A percentile compares a stretch with the other conserved stretches of the same genome.
phyloP scores from a whole-genome alignment of 352 stramenopile species.

The Phytophthora citrophthora region DNA sequence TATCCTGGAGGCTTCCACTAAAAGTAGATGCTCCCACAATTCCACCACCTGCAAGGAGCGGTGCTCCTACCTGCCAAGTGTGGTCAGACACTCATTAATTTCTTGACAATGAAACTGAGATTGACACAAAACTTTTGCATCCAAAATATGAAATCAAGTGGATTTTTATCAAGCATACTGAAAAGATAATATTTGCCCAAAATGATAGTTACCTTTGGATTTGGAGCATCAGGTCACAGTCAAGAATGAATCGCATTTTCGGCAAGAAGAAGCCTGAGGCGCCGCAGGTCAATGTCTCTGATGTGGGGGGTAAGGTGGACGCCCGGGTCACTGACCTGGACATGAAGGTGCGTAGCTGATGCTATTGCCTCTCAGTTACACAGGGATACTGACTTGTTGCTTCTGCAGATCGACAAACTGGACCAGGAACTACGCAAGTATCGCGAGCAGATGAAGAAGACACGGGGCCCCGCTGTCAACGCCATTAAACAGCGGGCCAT shows the following conservation, averaged over 20 bases:
- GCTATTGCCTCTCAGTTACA: background rate
- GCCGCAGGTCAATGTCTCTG: conserved; percentile 75
- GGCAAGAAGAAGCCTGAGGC: conserved; percentile 82
- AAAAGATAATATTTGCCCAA: background rate
- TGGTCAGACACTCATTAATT: conserved; percentile 17
- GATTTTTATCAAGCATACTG: background rate
- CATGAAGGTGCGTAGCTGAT: conserved; percentile 60
- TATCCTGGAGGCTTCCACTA: too few relatives aligned
- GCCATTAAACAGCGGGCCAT: conserved; percentile 85
- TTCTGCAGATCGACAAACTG: conserved; percentile 72
- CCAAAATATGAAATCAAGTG: background rate
- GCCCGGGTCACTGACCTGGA: conserved; percentile 78
- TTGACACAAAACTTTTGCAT: too few relatives aligned
- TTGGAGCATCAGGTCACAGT: background rate
- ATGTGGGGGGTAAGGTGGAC: conserved; percentile 81
- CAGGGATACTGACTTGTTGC: conserved; percentile 2
- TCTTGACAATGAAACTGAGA: too few relatives aligned
- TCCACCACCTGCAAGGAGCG: too few relatives aligned
- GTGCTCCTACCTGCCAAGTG: too few relatives aligned
- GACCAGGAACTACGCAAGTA: conserved; percentile 87
- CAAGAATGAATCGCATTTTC: conserved; percentile 85
- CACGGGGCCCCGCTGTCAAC: conserved; percentile 68
- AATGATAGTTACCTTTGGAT: too few relatives aligned
- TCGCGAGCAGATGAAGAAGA: conserved; percentile 85
- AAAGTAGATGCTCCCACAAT: too few relatives aligned